Percentiles rank a stretch among this genome's conserved stretches.
Conservation (phyloP, 148 eudicot genomes). For the Chenopodium berlandieri region DNA sequence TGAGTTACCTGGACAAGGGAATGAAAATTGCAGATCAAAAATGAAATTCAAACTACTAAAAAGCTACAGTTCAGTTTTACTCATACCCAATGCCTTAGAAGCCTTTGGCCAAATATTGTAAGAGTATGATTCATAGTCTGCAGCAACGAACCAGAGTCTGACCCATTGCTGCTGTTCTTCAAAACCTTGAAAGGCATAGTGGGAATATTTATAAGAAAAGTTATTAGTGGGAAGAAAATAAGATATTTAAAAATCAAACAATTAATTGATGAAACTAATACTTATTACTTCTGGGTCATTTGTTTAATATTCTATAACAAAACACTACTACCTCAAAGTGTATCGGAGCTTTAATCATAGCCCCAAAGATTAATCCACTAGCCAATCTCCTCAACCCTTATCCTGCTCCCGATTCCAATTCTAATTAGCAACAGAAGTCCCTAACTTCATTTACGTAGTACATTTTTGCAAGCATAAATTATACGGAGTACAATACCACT, state of each 20-base stretch:
- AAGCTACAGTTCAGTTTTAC: slow-evolving; percentile 10
- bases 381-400: neutral
- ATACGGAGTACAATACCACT: no score
- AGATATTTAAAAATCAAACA: neutral
- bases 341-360: neutral
- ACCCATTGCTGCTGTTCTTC: slow-evolving; percentile 78
- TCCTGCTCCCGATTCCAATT: neutral
- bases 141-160: slow-evolving; percentile 82
- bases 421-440: neutral
- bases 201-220: neutral
- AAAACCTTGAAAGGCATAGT: slow-evolving; percentile 47
- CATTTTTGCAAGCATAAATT: neutral
- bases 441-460: neutral
- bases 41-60: slow-evolving; percentile 9
- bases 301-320: neutral
- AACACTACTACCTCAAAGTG: neutral
- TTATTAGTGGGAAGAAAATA: neutral
- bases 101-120: slow-evolving; percentile 85
- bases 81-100: slow-evolving; percentile 88
- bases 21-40: slow-evolving; percentile 18
- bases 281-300: neutral
- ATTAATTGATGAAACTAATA: neutral
- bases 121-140: slow-evolving; percentile 81
- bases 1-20: slow-evolving; percentile 67
- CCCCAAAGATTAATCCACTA: neutral